Evolutionary conservation across 2,329 filamentous ascomycete genomes (phyloP).

Genomic region (Alternaria infectoria): DNA sequence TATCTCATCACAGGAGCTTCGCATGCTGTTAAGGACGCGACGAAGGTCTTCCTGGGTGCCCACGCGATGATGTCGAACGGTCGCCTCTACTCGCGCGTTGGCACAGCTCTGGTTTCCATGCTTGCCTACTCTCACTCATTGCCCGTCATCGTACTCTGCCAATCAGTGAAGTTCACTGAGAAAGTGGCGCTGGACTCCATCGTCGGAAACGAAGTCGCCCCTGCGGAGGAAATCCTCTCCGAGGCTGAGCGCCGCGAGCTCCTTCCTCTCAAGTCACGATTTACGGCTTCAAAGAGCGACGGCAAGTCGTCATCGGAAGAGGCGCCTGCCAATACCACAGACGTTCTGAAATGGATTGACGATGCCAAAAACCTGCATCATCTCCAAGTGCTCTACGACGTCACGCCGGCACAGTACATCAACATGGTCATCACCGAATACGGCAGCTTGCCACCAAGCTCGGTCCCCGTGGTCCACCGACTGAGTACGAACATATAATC

Average conservation of each 20-base stretch:
- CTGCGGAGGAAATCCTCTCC: constrained; percentile 68
- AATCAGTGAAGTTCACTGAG: constrained; percentile 93
- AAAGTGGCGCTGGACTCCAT: constrained; percentile 90
- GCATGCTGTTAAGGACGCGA: constrained; percentile 73
- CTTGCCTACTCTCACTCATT: constrained; percentile 76
- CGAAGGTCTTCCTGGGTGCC: constrained; percentile 78
- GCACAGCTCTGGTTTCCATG: constrained; percentile 86
- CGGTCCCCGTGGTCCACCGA: constrained; percentile 77
- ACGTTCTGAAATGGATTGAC: constrained; percentile 48
- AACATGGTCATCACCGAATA: constrained; percentile 91
- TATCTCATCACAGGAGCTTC: constrained; percentile 78
- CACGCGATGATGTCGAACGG: constrained; percentile 97
- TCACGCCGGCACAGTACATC: constrained; percentile 85
- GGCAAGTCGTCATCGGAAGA: constrained; percentile 32
- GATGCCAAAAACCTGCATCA: constrained; percentile 59
- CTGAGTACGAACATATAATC: constrained; percentile 51
- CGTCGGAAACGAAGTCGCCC: constrained; percentile 89
- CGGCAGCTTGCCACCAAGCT: constrained; percentile 83
- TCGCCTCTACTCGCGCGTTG: constrained; percentile 83
- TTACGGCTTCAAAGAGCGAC: constrained; percentile 31
- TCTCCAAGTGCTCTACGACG: constrained; percentile 85
- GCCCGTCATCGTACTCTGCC: constrained; percentile 87
- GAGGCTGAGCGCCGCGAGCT: constrained; percentile 41
- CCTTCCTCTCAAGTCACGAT: constrained; percentile 37
- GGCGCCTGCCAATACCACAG: constrained; percentile 27